A percentile compares a stretch with the other conserved stretches of the same genome.
These are phyloP conservation scores for Metarhizium humberi DNA, from an alignment of 2,329 filamentous ascomycete species.

Conservation along the genomic window DNA sequence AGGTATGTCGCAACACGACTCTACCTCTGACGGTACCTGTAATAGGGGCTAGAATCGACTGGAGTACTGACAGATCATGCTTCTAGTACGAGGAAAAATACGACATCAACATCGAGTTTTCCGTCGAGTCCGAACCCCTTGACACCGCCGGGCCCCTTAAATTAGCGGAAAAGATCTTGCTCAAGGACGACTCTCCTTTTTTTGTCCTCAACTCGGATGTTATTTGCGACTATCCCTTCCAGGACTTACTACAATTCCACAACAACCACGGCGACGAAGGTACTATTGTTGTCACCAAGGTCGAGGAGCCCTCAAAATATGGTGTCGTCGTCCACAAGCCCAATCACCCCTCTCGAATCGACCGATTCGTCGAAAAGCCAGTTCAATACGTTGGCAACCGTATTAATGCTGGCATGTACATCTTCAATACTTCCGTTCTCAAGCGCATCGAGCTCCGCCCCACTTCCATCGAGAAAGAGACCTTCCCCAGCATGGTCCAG, in stretches of 20 bases:
- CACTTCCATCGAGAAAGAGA: slow-evolving; percentile 97
- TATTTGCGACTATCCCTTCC: slow-evolving; percentile 96
- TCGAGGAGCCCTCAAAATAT: slow-evolving; percentile 98
- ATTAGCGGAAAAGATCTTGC: slow-evolving; percentile 83
- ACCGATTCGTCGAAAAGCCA: slow-evolving; percentile 98
- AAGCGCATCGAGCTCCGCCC: slow-evolving; percentile 90
- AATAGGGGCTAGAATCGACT: background rate
- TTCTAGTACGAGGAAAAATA: slow-evolving; percentile 78
- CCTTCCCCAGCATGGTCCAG: slow-evolving; percentile 86
- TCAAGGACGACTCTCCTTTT: slow-evolving; percentile 89
- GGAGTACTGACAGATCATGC: background rate
- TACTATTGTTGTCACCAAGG: slow-evolving; percentile 97
- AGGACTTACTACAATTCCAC: slow-evolving; percentile 85
- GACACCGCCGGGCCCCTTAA: slow-evolving; percentile 94
- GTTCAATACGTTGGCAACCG: slow-evolving; percentile 98
- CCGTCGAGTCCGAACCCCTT: slow-evolving; percentile 88
- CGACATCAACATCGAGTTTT: slow-evolving; percentile 94
- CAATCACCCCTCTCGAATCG: slow-evolving; percentile 81
- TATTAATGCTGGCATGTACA: slow-evolving; percentile 98
- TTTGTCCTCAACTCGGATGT: slow-evolving; percentile 98
- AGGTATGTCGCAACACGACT: slow-evolving; percentile 42
- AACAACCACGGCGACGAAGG: slow-evolving; percentile 88
- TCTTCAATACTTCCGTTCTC: slow-evolving; percentile 86
- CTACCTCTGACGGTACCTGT: background rate
- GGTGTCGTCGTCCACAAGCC: slow-evolving; percentile 98